These are phyloP conservation scores for Arachnomyces sp. DNA, from an alignment of 2,329 filamentous ascomycete genomes.

Conservation along the genomic window DNA sequence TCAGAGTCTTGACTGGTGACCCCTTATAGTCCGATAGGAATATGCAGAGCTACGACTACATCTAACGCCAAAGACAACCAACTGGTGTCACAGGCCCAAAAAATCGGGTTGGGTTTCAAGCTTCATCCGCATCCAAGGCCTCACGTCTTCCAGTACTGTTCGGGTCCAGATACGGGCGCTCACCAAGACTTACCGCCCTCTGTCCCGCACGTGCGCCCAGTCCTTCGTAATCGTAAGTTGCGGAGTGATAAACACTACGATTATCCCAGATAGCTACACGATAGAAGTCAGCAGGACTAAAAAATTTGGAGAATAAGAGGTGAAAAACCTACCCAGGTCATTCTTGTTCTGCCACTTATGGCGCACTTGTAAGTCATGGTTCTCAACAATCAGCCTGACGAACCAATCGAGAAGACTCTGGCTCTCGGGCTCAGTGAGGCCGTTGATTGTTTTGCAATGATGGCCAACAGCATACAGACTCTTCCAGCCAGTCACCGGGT, in stretches of 20 bases:
- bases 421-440: constrained; percentile 25
- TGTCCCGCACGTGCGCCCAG: constrained; percentile 43
- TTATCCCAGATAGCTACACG: constrained; percentile 50
- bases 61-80: too few species aligned
- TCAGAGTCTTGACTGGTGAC: too few species aligned
- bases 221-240: constrained; percentile 44
- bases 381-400: constrained; percentile 30
- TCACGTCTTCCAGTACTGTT: constrained; percentile 22
- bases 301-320: background rate
- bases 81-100: too few species aligned
- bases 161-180: constrained; percentile 47
- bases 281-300: background rate
- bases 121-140: constrained; percentile 10
- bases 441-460: constrained; percentile 27
- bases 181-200: constrained; percentile 46
- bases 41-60: too few species aligned
- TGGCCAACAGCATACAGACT: constrained; percentile 27
- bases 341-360: constrained; percentile 30
- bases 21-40: too few species aligned
- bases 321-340: constrained; percentile 31
- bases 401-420: constrained; percentile 27
- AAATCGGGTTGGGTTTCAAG: too few species aligned
- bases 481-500: constrained; percentile 39
- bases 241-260: constrained; percentile 47
- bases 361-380: constrained; percentile 36